Base-by-base conservation (phyloP, 2,329 filamentous ascomycete genomes). In the Penicillium sp. region DNA sequence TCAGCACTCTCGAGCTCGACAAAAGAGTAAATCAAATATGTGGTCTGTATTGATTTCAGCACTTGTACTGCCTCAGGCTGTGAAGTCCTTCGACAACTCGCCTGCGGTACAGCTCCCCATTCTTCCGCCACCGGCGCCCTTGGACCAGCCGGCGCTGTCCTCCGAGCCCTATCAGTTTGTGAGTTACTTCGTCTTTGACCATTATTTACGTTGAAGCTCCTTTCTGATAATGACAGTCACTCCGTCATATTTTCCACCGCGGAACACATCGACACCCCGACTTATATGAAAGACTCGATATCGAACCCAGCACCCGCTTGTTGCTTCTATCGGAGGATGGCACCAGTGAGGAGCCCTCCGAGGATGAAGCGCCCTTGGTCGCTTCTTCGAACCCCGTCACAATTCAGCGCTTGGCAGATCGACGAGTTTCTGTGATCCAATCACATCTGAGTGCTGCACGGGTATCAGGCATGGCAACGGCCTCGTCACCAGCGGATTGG, bases 221-320 rank as follows among this genome's bases (percentile, higher is more conserved):
- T 9, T 46, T 35, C 29, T 47, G 34, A 54, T 45, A 39, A 32
- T 41, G 40, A 38, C 51, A 70, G 69, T 61, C 63, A 5, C 80
- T 98, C 48, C 84, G 89, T 60, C 91, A 98, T 70, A 84, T 97
- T 62, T 93, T 88, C 71, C 90, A 96, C 66, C 90, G 95, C 71
- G 91, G 91, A 49, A 86, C 88, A 36, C 80, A 91, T 67, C 74
- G 79, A 57, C 81, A 95, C 58, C 90, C 90, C 3, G 70, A 77
- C 4, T 79, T 96, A 12, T 88, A 96, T 67, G 79, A 85, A 49
- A 84, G 82, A 58, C 76, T 85, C 52, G 89, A 97, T 66, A 74
- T 96, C 29, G 72, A 79, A 18, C 70, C 77, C 8, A 73, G 82
- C 39, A 78, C 83, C 12, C 70, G 76, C 32, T 72, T 91, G 43